Evolutionary conservation across 352 stramenopile species (phyloP), one percentile per base, ranked within the genome.

Genomic region (Blastocystis hominis): DNA sequence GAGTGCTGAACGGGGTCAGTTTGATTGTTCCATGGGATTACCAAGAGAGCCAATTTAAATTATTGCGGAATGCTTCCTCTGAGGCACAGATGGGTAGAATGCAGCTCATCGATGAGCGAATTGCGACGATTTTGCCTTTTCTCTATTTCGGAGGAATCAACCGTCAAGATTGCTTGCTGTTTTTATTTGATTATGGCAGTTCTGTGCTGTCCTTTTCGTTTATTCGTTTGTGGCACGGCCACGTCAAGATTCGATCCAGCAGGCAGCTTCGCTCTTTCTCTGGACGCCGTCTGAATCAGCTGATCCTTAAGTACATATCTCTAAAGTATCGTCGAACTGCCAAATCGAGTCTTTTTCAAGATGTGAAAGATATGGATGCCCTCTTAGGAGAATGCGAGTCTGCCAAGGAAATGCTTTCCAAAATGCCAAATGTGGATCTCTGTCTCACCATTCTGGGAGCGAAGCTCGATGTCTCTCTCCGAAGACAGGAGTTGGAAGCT

Each of bases 111-210:
- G 72, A 84, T 34, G 72, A 84, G 55, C 72, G 72, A 40, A 15
- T 84, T 1, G 72, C 72, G 3, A 50, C 72, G 2, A 24, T 84
- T 15, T 7, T 84, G 44, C 72, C 72, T 6, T 84, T 68, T 30
- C 44, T 84, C 1, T 84, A 84, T 46, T 84, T 66, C 44, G 72
- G 72, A 20, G 72, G 72, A 30, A 68, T 84, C 10, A 47, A 66
- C 42, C 20, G 72, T 10, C 47, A 84, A n/a, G 72, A 84, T 30
- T 24, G 50, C 34, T 15, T n/a, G 34, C 46, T 84, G 1, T 47
- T 84, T 34, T 30, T 84, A 4, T 42, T 69, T 34, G 72, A 84
- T 68, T 84, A 66, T 34, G 72, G 72, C 17, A 53, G 30, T 15
- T 84, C 72, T 3, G 36, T 10, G 10, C 44, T 34, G 1, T 46